Evolutionary conservation across 2,329 filamentous ascomycete genomes (phyloP).

Genomic region (Rosellinia necatrix): DNA sequence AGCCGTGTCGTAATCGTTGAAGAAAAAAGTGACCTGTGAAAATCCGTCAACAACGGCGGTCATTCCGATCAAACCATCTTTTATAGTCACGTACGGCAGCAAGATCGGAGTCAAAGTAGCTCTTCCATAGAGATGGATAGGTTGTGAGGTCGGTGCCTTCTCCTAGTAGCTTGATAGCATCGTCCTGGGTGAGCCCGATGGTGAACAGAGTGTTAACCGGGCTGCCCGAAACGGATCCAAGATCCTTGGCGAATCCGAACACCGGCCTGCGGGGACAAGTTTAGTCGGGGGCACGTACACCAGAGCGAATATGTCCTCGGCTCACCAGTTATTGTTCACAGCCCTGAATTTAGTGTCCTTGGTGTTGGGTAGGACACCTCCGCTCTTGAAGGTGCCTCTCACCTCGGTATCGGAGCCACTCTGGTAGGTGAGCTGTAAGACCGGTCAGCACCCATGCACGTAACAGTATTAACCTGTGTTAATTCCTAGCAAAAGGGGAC

Average conservation of each 20-base stretch:
- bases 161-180: slow-evolving; percentile 76
- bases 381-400: slow-evolving; percentile 67
- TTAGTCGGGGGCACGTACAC: slow-evolving; percentile 19
- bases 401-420: slow-evolving; percentile 70
- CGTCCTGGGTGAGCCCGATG: slow-evolving; percentile 75
- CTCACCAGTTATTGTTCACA: slow-evolving; percentile 64
- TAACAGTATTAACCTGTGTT: background rate
- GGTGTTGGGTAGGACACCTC: slow-evolving; percentile 65
- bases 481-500: background rate
- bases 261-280: slow-evolving; percentile 63
- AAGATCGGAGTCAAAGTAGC: slow-evolving; percentile 67
- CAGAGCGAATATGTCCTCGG: background rate
- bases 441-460: slow-evolving; percentile 17
- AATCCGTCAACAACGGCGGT: slow-evolving; percentile 18
- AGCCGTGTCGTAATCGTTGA: slow-evolving; percentile 71
- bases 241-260: slow-evolving; percentile 74
- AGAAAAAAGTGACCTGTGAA: slow-evolving; percentile 68
- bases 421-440: slow-evolving; percentile 65
- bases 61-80: no score
- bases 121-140: slow-evolving; percentile 78
- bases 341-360: slow-evolving; percentile 68
- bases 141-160: slow-evolving; percentile 61
- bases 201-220: slow-evolving; percentile 66
- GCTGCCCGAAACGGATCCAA: slow-evolving; percentile 50
- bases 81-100: slow-evolving; percentile 53